Conservation (phyloP, 140 eudicot genomes). For the Flaveria floridana region DNA sequence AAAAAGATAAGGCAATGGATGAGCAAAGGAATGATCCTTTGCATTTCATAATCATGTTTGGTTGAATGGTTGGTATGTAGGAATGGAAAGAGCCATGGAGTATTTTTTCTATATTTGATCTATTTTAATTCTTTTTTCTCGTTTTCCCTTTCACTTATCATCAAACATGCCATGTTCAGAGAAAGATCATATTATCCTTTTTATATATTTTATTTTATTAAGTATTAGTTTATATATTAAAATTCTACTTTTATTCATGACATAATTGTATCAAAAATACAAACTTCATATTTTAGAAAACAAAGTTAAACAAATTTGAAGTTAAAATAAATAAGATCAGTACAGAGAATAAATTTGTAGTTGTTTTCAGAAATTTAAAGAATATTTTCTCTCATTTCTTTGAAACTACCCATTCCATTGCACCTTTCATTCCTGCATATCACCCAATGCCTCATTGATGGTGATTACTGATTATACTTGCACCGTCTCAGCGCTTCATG, state of each 20-base stretch:
- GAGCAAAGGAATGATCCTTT: not conserved
- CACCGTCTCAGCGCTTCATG: not conserved
- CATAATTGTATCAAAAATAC: not conserved
- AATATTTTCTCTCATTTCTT: not conserved
- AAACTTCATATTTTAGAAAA: not conserved
- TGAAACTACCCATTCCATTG: not conserved
- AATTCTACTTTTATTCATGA: not conserved
- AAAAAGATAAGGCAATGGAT: not conserved
- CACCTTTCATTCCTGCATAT: not conserved
- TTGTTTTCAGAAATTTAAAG: not conserved
- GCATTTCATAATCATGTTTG: not conserved
- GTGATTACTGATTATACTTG: not conserved
- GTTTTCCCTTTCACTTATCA: no score
- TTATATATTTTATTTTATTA: not conserved
- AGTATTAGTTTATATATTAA: not conserved
- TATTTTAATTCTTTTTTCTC: no score
- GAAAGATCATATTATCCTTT: not conserved
- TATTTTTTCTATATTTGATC: no score
- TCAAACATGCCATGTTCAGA: no score
- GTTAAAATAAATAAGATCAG: not conserved
- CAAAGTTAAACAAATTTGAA: not conserved
- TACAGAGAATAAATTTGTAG: not conserved
- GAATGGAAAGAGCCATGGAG: not conserved
- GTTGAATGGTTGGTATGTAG: not conserved
- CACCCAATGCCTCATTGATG: not conserved